These are phyloP conservation scores for Colletotrichum coccodes DNA, from an alignment of 2,329 filamentous ascomycete species.

Conservation along the genomic window DNA sequence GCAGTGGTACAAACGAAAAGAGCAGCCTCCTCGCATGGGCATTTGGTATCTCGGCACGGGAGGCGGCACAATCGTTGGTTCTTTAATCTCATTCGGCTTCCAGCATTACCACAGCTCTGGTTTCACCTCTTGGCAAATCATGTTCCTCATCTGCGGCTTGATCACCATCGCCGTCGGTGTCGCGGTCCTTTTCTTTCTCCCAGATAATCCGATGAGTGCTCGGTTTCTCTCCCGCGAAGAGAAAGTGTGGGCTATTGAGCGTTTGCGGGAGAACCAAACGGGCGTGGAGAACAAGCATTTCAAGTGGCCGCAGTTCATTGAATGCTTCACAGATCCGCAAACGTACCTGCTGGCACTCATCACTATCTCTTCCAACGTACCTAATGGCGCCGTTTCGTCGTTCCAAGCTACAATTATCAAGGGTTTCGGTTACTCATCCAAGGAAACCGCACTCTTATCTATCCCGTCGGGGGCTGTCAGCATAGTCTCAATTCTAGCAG, in stretches of 20 bases:
- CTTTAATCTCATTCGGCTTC: constrained; percentile 65
- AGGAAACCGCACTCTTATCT: constrained; percentile 68
- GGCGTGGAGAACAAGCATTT: constrained; percentile 79
- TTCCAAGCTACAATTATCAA: constrained; percentile 73
- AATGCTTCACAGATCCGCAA: constrained; percentile 59
- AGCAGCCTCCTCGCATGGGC: constrained; percentile 71
- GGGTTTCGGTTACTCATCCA: constrained; percentile 70
- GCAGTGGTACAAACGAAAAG: constrained; percentile 56
- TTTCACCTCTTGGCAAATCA: constrained; percentile 53
- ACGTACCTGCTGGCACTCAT: constrained; percentile 70
- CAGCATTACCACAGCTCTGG: constrained; percentile 56
- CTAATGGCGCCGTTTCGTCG: constrained; percentile 70
- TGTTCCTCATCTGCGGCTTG: constrained; percentile 72
- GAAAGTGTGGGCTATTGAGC: constrained; percentile 74
- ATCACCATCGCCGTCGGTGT: constrained; percentile 68
- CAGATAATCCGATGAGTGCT: constrained; percentile 65
- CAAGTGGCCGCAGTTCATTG: constrained; percentile 72
- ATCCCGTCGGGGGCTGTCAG: constrained; percentile 75
- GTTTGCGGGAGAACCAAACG: constrained; percentile 79
- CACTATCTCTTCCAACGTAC: constrained; percentile 70
- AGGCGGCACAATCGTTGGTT: constrained; percentile 65
- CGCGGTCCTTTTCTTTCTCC: constrained; percentile 66
- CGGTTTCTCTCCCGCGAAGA: constrained; percentile 70
- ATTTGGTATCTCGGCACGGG: constrained; percentile 75
- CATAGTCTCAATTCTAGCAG: constrained; percentile 65